Base-by-base conservation (phyloP, 345 rosid species). In the Sisymbrium irio region DNA sequence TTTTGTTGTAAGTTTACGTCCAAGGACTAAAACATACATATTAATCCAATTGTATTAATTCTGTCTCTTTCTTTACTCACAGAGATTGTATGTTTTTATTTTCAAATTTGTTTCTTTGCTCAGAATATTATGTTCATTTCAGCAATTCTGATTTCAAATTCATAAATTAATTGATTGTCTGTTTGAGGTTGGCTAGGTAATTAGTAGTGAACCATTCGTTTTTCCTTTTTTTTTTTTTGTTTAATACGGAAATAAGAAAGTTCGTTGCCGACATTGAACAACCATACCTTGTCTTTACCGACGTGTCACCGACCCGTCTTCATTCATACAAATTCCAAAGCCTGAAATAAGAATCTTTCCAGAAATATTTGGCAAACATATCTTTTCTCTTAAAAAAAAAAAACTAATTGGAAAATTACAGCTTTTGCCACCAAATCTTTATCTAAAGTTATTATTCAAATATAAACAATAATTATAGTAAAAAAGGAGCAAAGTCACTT, bases 221-320 rank as follows among this genome's bases (percentile, higher is more conserved):
- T 47, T 19, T 13, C 13, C 4, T 18, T 6, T 49, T 28, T 28
- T 49, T 28, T 28, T 28, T 28, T 32, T 32, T 32, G 35, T 50
- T 50, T 28, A 28, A 15, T 33, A 57, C 62, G 18, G 10, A 15
- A 15, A 57, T 15, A 57, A 40, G 17, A 63, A 47, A 4, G 14
- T 46, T 51, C 12, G 69, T 39, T 62, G 62, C 62, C 76, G 54
- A 62, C 44, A 19, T 71, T 19, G 35, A 50, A 36, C 75, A 50
- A 40, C n/a, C 33, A 51, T 51, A 71, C 1, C 41, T 41, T 49
- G 61, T 61, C 30, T 37, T 60, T 37, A 40, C 40, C 69, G 57
- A 70, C 79, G 65, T 62, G 82, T 76, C 79, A 79, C 86, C 80
- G 78, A 82, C 83, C 64, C 40, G 1, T 22, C 25, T 17, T 41